These are phyloP conservation scores for Isabelozyma pseudorhagii DNA, from an alignment of 805 yeast species.

Conservation along the genomic window DNA sequence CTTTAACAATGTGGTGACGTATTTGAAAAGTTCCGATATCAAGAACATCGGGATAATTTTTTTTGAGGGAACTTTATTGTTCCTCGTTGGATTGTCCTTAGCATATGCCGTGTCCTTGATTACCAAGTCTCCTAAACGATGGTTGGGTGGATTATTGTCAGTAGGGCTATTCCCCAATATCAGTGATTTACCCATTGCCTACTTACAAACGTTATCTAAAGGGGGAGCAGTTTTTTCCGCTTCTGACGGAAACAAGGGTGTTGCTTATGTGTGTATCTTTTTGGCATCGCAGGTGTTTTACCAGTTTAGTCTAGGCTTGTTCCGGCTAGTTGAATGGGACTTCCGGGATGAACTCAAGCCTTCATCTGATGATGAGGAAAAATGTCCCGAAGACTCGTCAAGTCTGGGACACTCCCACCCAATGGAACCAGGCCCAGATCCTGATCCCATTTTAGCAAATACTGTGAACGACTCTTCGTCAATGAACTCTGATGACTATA, in stretches of 20 bases:
- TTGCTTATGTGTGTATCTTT: slow-evolving; percentile 79
- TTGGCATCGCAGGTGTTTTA: slow-evolving; percentile 63
- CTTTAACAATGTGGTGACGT: slow-evolving; percentile 66
- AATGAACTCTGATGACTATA: neutral
- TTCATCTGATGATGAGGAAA: slow-evolving; percentile 8
- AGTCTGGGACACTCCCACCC: neutral
- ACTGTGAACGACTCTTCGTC: neutral
- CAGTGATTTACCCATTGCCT: slow-evolving; percentile 84
- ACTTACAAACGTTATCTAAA: slow-evolving; percentile 66
- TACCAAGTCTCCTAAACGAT: slow-evolving; percentile 63
- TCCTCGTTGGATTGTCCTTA: slow-evolving; percentile 46
- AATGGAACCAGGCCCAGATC: neutral
- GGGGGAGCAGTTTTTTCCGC: slow-evolving; percentile 54
- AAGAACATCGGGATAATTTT: slow-evolving; percentile 65
- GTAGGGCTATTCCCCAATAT: slow-evolving; percentile 78
- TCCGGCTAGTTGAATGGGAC: slow-evolving; percentile 67
- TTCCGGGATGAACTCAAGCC: slow-evolving; percentile 42
- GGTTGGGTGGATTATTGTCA: slow-evolving; percentile 73
- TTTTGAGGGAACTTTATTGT: slow-evolving; percentile 47
- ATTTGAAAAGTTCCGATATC: slow-evolving; percentile 65
- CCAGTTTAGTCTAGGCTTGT: slow-evolving; percentile 76
- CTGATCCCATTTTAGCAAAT: neutral
- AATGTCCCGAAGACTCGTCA: neutral
- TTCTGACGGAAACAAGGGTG: slow-evolving; percentile 67
- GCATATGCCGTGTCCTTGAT: slow-evolving; percentile 42